Conservation (phyloP, 2,329 filamentous ascomycete genomes). For the Sporothrix protearum region DNA sequence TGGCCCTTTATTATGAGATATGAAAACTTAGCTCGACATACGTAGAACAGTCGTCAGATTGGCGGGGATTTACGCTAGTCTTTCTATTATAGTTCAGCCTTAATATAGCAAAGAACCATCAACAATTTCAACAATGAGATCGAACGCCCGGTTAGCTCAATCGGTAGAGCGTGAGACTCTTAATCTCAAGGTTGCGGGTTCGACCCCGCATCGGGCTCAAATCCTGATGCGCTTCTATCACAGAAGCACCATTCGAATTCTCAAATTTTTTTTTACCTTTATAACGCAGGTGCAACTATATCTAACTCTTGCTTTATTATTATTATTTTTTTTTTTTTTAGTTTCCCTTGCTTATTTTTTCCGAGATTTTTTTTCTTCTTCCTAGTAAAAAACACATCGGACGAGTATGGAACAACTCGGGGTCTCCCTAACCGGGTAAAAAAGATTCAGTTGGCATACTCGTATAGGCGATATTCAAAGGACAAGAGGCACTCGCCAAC, state of each 20-base stretch:
- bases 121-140: constrained; percentile 25
- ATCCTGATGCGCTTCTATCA: constrained; percentile 37
- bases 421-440: neutral
- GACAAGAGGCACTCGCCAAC: neutral
- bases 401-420: no score
- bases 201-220: constrained; percentile 49
- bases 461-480: neutral
- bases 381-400: no score
- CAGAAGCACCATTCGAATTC: constrained; percentile 23
- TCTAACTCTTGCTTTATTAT: neutral
- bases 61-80: neutral
- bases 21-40: neutral
- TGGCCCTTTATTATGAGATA: neutral
- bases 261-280: constrained; percentile 11
- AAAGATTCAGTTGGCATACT: neutral
- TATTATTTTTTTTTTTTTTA: neutral
- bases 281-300: neutral
- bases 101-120: neutral
- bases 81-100: neutral
- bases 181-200: constrained; percentile 42
- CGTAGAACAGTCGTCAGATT: no score
- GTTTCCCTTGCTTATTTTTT: neutral
- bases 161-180: constrained; percentile 73
- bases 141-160: constrained; percentile 59
- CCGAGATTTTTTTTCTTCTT: neutral